Evolutionary conservation across 208 protist genomes (phyloP).

Genomic region (Trypanosoma theileri): DNA sequence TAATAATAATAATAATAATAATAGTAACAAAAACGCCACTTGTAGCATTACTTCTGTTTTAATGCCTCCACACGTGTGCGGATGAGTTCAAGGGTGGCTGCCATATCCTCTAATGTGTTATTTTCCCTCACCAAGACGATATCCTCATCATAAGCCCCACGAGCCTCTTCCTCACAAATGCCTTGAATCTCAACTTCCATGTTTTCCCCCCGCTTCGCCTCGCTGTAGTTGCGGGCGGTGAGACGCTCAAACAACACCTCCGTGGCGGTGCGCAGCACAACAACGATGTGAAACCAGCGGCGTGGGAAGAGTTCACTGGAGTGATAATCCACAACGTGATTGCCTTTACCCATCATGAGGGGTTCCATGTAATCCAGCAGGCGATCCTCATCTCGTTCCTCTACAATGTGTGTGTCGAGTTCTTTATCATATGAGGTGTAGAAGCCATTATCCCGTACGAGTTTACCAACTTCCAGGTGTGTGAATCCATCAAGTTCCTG

Average conservation of each 20-base stretch:
- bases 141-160: conserved; percentile 89
- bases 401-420: conserved; percentile 92
- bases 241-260: conserved; percentile 92
- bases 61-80: conserved; percentile 54
- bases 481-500: conserved; percentile 65
- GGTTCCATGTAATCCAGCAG: conserved; percentile 96
- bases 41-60: conserved; percentile 13
- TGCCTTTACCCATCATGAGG: conserved; percentile 82
- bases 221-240: conserved; percentile 86
- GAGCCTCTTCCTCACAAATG: conserved; percentile 95
- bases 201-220: conserved; percentile 96
- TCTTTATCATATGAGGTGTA: conserved; percentile 92
- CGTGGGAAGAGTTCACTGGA: conserved; percentile 96
- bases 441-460: conserved; percentile 92
- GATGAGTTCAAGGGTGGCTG: conserved; percentile 82
- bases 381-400: conserved; percentile 93
- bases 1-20: too few relatives aligned
- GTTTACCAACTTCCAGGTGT: conserved; percentile 90
- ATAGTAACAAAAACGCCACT: neutral
- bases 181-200: conserved; percentile 97
- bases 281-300: conserved; percentile 97
- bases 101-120: conserved; percentile 94
- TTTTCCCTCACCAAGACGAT: conserved; percentile 87
- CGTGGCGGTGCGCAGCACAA: conserved; percentile 94
- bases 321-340: conserved; percentile 96